Conservation (phyloP, 192 early-diverging fungal genomes). For the Backusella sp. region DNA sequence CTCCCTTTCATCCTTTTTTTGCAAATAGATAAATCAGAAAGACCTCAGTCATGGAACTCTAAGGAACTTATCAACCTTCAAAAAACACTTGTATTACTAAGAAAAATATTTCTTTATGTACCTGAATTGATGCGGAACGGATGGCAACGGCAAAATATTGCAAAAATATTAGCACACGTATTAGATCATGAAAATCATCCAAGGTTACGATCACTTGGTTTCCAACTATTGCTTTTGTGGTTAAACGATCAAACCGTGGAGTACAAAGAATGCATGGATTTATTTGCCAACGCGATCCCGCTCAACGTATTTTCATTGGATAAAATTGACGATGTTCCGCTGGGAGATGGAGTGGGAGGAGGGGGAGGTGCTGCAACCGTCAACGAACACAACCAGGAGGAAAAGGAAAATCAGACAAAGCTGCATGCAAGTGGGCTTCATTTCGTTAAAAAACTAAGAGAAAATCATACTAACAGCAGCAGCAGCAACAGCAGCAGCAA, state of each 20-base stretch:
- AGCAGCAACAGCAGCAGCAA: slow-evolving; percentile 15
- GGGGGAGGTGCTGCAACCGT: slow-evolving; percentile 19
- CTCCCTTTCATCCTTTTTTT: neutral
- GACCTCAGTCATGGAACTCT: slow-evolving; percentile 47
- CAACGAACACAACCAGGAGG: neutral
- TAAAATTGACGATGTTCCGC: slow-evolving; percentile 34
- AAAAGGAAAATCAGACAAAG: slow-evolving; percentile 13
- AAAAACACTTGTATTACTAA: slow-evolving; percentile 59
- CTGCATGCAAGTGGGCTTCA: slow-evolving; percentile 22
- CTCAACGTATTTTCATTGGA: slow-evolving; percentile 54
- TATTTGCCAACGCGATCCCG: slow-evolving; percentile 69
- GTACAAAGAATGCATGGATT: slow-evolving; percentile 53
- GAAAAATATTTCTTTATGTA: slow-evolving; percentile 66
- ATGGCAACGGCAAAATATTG: slow-evolving; percentile 69
- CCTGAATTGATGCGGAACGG: slow-evolving; percentile 69
- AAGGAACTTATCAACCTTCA: slow-evolving; percentile 72
- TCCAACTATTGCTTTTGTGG: slow-evolving; percentile 71
- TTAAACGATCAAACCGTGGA: slow-evolving; percentile 63
- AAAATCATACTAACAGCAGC: slow-evolving; percentile 12
- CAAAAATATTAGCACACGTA: slow-evolving; percentile 63
- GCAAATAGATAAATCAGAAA: slow-evolving; percentile 43
- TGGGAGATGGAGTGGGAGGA: slow-evolving; percentile 15
- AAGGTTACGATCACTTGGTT: slow-evolving; percentile 67
- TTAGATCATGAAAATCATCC: slow-evolving; percentile 69
- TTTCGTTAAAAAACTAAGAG: slow-evolving; percentile 34